These are phyloP conservation scores for Fusarium sp. DNA, from an alignment of 2,329 filamentous ascomycete species.

Conservation along the genomic window DNA sequence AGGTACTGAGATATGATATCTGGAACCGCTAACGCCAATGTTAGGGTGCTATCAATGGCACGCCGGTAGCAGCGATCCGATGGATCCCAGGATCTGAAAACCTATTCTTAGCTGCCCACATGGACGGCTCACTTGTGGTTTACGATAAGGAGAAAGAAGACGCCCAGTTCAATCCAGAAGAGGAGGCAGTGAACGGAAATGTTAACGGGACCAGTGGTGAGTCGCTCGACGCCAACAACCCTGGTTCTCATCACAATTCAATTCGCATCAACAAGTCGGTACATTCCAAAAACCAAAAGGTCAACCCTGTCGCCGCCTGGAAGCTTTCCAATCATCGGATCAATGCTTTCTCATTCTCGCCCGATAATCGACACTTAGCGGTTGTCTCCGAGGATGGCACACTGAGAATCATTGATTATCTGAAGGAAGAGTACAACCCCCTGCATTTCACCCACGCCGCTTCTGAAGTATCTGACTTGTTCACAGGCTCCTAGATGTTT, in stretches of 20 bases:
- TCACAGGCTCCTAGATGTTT: constrained; percentile 82
- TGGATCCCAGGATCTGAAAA: constrained; percentile 97
- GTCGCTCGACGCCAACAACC: constrained; percentile 51
- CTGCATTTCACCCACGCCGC: background rate
- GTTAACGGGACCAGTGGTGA: constrained; percentile 56
- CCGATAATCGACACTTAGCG: constrained; percentile 86
- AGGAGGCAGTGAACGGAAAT: constrained; percentile 63
- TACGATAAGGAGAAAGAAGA: constrained; percentile 99
- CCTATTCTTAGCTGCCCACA: constrained; percentile 89
- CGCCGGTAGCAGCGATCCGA: constrained; percentile 84
- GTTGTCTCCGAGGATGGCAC: constrained; percentile 93
- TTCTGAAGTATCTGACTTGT: constrained; percentile 17
- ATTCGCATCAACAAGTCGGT: constrained; percentile 90
- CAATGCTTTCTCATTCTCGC: constrained; percentile 92
- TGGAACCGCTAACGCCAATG: constrained; percentile 19
- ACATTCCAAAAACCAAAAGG: constrained; percentile 91
- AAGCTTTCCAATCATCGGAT: constrained; percentile 91
- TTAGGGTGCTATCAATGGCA: constrained; percentile 87
- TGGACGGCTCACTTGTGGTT: constrained; percentile 89
- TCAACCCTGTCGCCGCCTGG: constrained; percentile 92
- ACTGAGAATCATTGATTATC: constrained; percentile 88
- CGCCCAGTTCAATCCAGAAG: constrained; percentile 78
- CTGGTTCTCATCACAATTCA: constrained; percentile 52
- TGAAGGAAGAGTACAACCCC: constrained; percentile 81
- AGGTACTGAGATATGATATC: background rate